Evolutionary conservation across 176 grass and related monocot genomes (phyloP), one percentile per base, ranked within the genome.

Genomic region (Eleusine coracana): DNA sequence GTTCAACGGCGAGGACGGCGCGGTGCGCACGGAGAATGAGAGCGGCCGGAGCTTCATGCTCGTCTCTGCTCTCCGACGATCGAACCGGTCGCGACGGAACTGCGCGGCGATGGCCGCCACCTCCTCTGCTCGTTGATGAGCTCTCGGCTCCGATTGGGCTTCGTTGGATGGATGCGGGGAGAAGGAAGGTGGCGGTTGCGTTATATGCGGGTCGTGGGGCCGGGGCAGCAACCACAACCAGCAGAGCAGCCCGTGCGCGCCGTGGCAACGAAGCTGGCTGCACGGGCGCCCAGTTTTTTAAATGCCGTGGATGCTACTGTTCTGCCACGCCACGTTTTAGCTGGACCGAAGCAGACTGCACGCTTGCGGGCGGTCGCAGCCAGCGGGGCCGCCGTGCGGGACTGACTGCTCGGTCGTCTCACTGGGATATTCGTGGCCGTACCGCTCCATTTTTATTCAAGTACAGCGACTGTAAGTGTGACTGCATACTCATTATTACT

Each of bases 251-350:
- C 31, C 31, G 31, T 34, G 31, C 31, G 31, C 7, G 56, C 9
- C 83, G 77, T 85, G 52, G 52, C 76, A 68, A 13, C 31, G 41
- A 89, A 85, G 82, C 70, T 89, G 87, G 82, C 71, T 81, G 87
- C 76, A 76, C 70, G 70, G 75, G 81, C 62, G 52, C 40, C 59
- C 18, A 6, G 55, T 21, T 63, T 42, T 84, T 84, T 75, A 18
- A 11, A 23, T 7, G 55, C 15, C 48, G 52, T 15, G 31, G 31
- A 34, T 34, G 34, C 45, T 6, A 13, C 12, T 28, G 12, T 1
- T n/a, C 17, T 0, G 76, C 76, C 42, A 25, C 10, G 63, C 31
- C 11, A 10, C 17, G 63, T 1, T 68, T 65, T 48, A 80, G 77
- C 68, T 21, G 6, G 77, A 41, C 23, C 3, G 29, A 68, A 62